Evolutionary conservation across 768 basidiomycete genomes (phyloP), one percentile per base, ranked within the genome.

Genomic region (Mycena rebaudengoi): DNA sequence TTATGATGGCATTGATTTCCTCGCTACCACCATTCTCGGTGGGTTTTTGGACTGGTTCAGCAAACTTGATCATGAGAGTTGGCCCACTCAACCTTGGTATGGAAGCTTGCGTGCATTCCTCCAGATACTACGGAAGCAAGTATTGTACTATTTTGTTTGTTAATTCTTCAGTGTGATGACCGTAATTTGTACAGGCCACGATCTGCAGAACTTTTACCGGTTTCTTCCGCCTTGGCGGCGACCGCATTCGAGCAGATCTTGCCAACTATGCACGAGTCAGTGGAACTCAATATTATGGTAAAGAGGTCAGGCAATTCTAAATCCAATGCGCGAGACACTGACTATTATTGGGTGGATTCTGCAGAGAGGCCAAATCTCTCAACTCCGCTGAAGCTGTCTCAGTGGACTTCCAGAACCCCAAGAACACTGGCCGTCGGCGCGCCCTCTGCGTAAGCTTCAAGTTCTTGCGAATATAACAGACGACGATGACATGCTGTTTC

Each of bases 341-440:
- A n/a, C n/a, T n/a, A n/a, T n/a, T n/a, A n/a, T n/a, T n/a, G n/a
- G n/a, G n/a, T n/a, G n/a, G n/a, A n/a, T n/a, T n/a, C n/a, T n/a
- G n/a, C n/a, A n/a, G n/a, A n/a, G n/a, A n/a, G n/a, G n/a, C n/a
- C n/a, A n/a, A n/a, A n/a, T n/a, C n/a, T n/a, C n/a, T n/a, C n/a
- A n/a, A n/a, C n/a, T n/a, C n/a, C n/a, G n/a, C n/a, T n/a, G n/a
- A n/a, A n/a, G 39, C 57, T 11, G 29, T 52, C 14, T 13, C 52
- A 37, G 55, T 62, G 14, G 49, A 65, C 35, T 72, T 67, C 39
- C 32, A 46, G 48, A 70, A 70, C 39, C 71, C 70, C 35, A 70
- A 58, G 23, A 71, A 70, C 55, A 71, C 68, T 2, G 70, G 72
- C 7, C 51, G 69, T 2, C 58, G 67, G 58, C 68, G 70, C 30